Percentiles rank a stretch among this genome's conserved stretches.
These are phyloP conservation scores for Erythrobasidium hasegawianum DNA, from an alignment of 1,284 basidiomycete genomes.

Conservation along the genomic window DNA sequence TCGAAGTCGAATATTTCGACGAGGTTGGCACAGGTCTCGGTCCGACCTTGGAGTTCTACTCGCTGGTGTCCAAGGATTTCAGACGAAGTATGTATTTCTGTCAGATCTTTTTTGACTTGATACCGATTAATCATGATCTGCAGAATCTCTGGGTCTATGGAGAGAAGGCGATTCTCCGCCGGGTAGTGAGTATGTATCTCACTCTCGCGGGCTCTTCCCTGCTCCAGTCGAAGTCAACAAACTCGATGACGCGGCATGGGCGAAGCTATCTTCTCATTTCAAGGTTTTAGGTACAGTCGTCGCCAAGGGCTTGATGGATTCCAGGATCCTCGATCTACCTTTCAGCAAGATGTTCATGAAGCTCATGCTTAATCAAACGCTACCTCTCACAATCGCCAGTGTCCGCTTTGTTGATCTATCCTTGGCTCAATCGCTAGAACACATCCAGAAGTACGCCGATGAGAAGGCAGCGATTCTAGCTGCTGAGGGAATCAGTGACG, in stretches of 20 bases:
- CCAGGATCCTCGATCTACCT: slow-evolving; percentile 91
- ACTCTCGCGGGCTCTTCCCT: slow-evolving; percentile 83
- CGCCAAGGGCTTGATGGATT: slow-evolving; percentile 90
- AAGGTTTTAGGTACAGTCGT: slow-evolving; percentile 91
- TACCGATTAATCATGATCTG: not conserved
- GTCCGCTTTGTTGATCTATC: slow-evolving; percentile 76
- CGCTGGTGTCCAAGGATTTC: slow-evolving; percentile 85
- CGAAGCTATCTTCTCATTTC: slow-evolving; percentile 64
- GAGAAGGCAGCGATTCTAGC: slow-evolving; percentile 52
- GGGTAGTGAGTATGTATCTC: slow-evolving; percentile 45
- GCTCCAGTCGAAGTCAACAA: slow-evolving; percentile 68
- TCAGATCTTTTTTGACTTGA: not conserved
- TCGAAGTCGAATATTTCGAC: slow-evolving; percentile 98
- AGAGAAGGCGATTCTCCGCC: slow-evolving; percentile 36
- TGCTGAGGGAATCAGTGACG: slow-evolving; percentile 46
- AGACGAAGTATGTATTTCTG: slow-evolving; percentile 3
- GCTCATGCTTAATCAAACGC: slow-evolving; percentile 75
- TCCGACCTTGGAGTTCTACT: slow-evolving; percentile 92
- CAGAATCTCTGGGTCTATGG: slow-evolving; percentile 19
- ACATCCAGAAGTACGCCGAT: slow-evolving; percentile 61
- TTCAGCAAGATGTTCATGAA: slow-evolving; percentile 91
- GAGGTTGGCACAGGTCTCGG: slow-evolving; percentile 98
- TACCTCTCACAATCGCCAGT: slow-evolving; percentile 75
- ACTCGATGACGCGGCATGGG: slow-evolving; percentile 39
- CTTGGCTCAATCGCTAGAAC: slow-evolving; percentile 77